Conservation (phyloP, 805 yeast genomes). For the Kazachstania taianensis region DNA sequence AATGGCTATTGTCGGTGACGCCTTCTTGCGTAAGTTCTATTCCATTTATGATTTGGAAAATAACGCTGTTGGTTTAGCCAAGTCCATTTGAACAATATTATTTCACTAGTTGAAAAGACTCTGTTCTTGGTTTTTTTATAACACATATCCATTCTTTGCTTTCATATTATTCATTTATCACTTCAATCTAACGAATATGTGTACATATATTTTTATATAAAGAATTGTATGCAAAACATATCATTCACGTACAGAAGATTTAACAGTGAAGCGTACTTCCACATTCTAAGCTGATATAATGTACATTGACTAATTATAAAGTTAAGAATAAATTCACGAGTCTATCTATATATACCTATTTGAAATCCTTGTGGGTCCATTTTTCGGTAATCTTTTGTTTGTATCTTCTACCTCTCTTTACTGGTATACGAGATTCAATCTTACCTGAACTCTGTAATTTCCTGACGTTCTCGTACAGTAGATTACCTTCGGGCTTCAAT, state of each 20-base stretch:
- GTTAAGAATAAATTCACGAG: background rate
- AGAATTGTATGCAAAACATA: too few relatives aligned
- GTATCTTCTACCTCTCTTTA: conserved; percentile 52
- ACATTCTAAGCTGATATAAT: too few relatives aligned
- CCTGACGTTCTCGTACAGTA: conserved; percentile 72
- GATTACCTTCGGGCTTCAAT: conserved; percentile 83
- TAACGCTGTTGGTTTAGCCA: conserved; percentile 91
- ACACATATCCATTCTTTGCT: too few relatives aligned
- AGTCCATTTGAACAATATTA: conserved; percentile 48
- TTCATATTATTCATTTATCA: too few relatives aligned
- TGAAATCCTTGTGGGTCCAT: conserved; percentile 87
- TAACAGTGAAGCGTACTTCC: too few relatives aligned
- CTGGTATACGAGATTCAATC: conserved; percentile 71
- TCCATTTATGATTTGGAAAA: conserved; percentile 85
- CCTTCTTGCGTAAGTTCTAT: conserved; percentile 91
- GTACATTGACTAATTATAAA: too few relatives aligned
- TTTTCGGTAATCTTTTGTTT: conserved; percentile 76
- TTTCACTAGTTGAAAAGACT: too few relatives aligned
- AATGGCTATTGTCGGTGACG: conserved; percentile 91
- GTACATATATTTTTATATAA: too few relatives aligned
- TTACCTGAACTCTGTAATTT: conserved; percentile 76
- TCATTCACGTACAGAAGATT: too few relatives aligned
- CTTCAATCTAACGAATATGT: too few relatives aligned
- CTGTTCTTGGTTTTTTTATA: too few relatives aligned
- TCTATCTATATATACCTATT: conserved; percentile 28